Evolutionary conservation across 371 early-diverging fungal species (phyloP), one percentile per base, ranked within the genome.

Genomic region (Thermomucor indicae-seudaticae): DNA sequence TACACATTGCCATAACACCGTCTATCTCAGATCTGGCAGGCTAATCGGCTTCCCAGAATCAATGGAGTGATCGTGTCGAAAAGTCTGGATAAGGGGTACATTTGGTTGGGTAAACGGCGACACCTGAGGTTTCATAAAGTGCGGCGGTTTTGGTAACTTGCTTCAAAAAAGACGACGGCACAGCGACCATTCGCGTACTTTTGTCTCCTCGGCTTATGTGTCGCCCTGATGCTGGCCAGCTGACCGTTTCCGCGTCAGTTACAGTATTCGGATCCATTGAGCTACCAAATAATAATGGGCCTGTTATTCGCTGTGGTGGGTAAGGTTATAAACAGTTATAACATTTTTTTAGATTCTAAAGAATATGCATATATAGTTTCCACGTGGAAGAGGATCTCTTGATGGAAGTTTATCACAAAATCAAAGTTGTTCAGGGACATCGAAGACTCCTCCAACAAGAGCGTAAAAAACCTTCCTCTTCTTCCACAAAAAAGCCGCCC

Each of bases 111-210:
- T 8, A 20, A 20, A 20, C 3, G 20, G 4, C 12, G 4, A 41
- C 6, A 41, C 24, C 3, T n/a, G n/a, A n/a, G n/a, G n/a, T n/a
- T n/a, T n/a, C n/a, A n/a, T n/a, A n/a, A n/a, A n/a, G n/a, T n/a
- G n/a, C n/a, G 41, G 2, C 16, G 19, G 23, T 41, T 41, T 20
- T 41, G 24, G 23, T 28, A 16, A 42, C 25, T 42, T 20, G 6
- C 32, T n/a, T n/a, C n/a, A n/a, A n/a, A 34, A 32, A 43, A 60
- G 60, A 60, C 40, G 60, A 60, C 37, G 49, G 55, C 41, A 60
- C 60, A 20, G 60, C 31, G 10, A 41, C 45, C 11, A 41, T 60
- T 41, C 38, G 47, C 4, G 42, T 60, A 7, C 22, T 46, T n/a
- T n/a, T 60, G 23, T 47, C 55, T 24, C 30, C 54, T 23, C 39